Base-by-base conservation (phyloP, 2,329 filamentous ascomycete genomes). In the Ophiostoma sp. region DNA sequence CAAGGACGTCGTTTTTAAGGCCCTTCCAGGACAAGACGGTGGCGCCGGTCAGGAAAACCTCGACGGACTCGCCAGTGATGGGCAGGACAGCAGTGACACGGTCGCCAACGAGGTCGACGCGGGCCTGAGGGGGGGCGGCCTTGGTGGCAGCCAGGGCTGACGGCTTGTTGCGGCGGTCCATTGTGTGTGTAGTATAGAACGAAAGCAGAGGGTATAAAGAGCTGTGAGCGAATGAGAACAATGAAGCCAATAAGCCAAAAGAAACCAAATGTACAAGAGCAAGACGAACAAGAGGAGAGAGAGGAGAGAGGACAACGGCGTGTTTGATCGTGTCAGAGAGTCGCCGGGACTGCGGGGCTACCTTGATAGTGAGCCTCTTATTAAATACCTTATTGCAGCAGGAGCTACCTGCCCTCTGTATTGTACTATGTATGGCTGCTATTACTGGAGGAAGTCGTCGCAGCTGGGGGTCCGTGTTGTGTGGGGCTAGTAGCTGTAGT, bases 11-110 rank as follows among this genome's bases (percentile, higher is more conserved):
- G 60, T 23, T 13, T 8, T 36, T 83, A 71, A 88, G 86, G 77
- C 91, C 90, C 84, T 95, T 96, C 95, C 95, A 99, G 80, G 91
- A 95, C 71, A 91, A 89, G 67, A 99, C 90, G 0, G 94, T 98
- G 13, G 95, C 95, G 71, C 95, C 95, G 77, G 91, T 91, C n/a
- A 98, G 87, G 72, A 97, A 84, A 52, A 99, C 85, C 74, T 93
- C 89, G 74, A 97, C 87, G 70, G 88, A 92, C 81, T 98, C 94
- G 74, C 94, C 94, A 0, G 92, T 91, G 3, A 35, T 65, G 54
- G 93, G 92, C 62, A 98, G 87, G 39, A 85, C 86, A 44, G 94
- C 94, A n/a, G 87, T 86, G 68, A 98, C 89, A 72, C 87, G 87
- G 72, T 86, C 86, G 79, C 89, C 89, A 36, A 88, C 86, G 76